Percentiles rank a stretch among this genome's conserved stretches.
phyloP scores from a whole-genome alignment of 352 stramenopile species.

The Phytophthora colocasiae region DNA sequence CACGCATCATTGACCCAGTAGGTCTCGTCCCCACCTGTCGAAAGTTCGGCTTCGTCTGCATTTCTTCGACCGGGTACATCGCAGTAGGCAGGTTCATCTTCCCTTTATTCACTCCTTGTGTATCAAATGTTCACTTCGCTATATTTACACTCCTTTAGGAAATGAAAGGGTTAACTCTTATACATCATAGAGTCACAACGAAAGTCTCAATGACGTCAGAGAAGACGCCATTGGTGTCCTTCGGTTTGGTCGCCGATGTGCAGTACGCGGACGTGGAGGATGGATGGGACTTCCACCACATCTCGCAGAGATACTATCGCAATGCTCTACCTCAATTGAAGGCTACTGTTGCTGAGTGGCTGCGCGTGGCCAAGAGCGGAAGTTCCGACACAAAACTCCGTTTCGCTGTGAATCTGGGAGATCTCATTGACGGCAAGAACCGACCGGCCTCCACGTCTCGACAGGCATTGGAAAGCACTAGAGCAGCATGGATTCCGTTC shows the following conservation, averaged over 20 bases:
- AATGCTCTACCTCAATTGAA: conserved; percentile 64
- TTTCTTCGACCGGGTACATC: conserved; percentile 25
- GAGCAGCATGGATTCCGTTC: conserved; percentile 54
- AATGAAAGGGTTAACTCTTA: too few species aligned
- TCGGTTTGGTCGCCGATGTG: conserved; percentile 79
- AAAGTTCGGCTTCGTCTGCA: conserved; percentile 54
- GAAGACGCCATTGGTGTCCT: conserved; percentile 54
- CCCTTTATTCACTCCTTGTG: not conserved
- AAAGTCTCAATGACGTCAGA: conserved; percentile 11
- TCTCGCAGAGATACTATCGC: conserved; percentile 74
- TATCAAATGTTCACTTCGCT: conserved; percentile 8
- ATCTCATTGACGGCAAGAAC: conserved; percentile 88
- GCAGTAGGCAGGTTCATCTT: conserved; percentile 29
- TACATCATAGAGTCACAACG: not conserved
- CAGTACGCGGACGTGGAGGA: conserved; percentile 87
- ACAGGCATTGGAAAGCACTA: conserved; percentile 48
- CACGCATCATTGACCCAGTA: conserved; percentile 41
- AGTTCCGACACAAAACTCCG: conserved; percentile 35
- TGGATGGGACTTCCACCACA: conserved; percentile 80
- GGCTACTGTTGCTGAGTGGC: conserved; percentile 57
- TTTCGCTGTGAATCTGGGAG: conserved; percentile 82
- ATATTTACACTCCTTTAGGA: conserved; percentile 13
- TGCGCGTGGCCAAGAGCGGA: conserved; percentile 36
- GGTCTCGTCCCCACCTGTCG: conserved; percentile 67
- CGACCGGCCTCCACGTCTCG: conserved; percentile 47